Evolutionary conservation across 1,284 basidiomycete species (phyloP), one percentile per base, ranked within the genome.

Genomic region (Sanghuangporus weigelae): DNA sequence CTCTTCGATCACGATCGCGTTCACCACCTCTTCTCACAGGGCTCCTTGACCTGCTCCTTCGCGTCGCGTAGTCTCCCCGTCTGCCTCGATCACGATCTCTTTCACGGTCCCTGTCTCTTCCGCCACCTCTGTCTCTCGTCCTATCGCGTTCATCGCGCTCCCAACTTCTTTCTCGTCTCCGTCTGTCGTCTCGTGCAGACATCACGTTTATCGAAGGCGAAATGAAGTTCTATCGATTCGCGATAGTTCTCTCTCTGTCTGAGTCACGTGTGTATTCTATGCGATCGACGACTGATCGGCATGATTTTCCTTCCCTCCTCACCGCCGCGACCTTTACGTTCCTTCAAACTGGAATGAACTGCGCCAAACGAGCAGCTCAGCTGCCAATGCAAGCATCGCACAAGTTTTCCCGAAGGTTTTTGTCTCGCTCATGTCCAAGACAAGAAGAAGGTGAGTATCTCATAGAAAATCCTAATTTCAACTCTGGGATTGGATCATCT

Each of bases 111-210:
- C 77, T 72, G 61, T 70, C 71, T 46, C 73, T 71, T 58, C 72
- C 65, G 8, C 72, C 68, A 54, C 79, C 77, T 63, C 81, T 76
- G 59, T 81, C 76, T 62, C 69, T 67, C 23, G 67, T 66, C 68
- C 68, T 51, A 58, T 79, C 75, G 11, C 75, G 75, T 66, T 82
- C 81, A 62, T 84, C 84, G 64, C 81, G 79, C 68, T 90, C 88
- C 82, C 85, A 82, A 70, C 86, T 88, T 67, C 86, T 76, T 68
- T 90, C 89, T 65, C 85, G 82, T 71, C 84, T 76, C 69, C 83
- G 78, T 70, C 81, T 73, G 69, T 87, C 85, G 63, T 76, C 70
- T 63, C 80, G 79, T 26, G 80, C 79, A 66, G 83, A 82, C 81
- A 83, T 84, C 50, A 46, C 42, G 64, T 38, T 42, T 7, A 2